Evolutionary conservation across 148 eudicot genomes (phyloP), one percentile per base, ranked within the genome.

Genomic region (Fagopyrum esculentum): DNA sequence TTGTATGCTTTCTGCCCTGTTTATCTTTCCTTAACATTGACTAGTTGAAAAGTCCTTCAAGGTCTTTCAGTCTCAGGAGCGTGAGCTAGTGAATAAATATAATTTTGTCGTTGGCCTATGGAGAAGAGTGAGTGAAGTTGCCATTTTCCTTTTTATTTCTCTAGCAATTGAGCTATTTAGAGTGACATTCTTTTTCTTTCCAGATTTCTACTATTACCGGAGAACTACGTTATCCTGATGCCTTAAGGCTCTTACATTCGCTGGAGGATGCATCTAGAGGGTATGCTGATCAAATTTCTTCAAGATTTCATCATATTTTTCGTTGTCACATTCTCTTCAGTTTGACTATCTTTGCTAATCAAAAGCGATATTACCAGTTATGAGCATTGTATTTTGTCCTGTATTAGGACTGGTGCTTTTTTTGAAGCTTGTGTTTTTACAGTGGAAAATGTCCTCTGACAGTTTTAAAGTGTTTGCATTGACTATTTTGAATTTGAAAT

Each of bases 41-140:
- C 44, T 80, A 94, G 98, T 88, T 79, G 88, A 88, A 80, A 88
- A 89, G 77, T 91, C 96, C 71, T 94, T 87, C 80, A 94, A 87
- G 81, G 78, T 82, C 48, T 94, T 94, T 79, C 88, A 80, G 49
- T 78, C 91, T 79, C 88, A 82, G 80, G 98, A 94, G 84, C 85
- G 82, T 26, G 91, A 94, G 51, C 82, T 94, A 60, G 84, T 87
- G 77, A 89, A 82, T 85, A 89, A 88, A 81, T 88, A 94, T 72
- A 91, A 94, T 75, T 82, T 80, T 76, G 96, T 88, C 63, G 89
- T 94, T 83, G 83, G 88, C 81, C 84, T 86, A 43, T 91, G 97
- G 98, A 88, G 85, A 88, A 87, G 97, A 81, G 98, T 94, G 83
- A 89, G 98, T 89, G 35, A 57, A 78, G 40, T 51, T 43, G 16